These are phyloP conservation scores for Eucalyptus erythrocorys DNA, from an alignment of 345 rosid species.

Conservation along the genomic window DNA sequence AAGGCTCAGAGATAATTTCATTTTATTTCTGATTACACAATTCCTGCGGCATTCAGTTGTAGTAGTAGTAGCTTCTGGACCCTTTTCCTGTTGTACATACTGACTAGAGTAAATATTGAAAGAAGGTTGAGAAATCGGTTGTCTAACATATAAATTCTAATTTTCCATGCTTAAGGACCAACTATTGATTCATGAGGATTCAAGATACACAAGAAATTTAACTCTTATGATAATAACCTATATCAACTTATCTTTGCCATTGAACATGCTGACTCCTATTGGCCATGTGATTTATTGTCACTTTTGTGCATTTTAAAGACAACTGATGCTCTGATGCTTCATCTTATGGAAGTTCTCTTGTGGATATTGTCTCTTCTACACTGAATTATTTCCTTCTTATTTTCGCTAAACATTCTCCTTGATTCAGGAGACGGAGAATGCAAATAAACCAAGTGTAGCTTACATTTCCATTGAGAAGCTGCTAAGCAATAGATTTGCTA, in stretches of 20 bases:
- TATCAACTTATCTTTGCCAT: not conserved
- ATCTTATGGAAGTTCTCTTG: not conserved
- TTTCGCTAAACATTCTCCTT: not conserved
- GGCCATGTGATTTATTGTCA: not conserved
- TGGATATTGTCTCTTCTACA: not conserved
- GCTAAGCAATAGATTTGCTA: slow-evolving; percentile 72
- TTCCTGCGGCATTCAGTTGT: not conserved
- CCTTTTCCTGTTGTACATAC: not conserved
- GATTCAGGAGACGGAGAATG: slow-evolving; percentile 29
- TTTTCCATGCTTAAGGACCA: not conserved
- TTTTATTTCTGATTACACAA: not conserved
- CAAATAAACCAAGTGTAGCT: slow-evolving; percentile 17
- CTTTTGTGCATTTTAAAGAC: not conserved
- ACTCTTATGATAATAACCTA: not conserved
- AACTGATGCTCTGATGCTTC: not conserved
- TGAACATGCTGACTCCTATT: not conserved
- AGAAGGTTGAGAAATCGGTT: not conserved
- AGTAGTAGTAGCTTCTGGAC: not conserved
- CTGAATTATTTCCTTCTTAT: not conserved
- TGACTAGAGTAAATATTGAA: not conserved
- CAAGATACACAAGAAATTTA: not conserved
- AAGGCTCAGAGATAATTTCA: not conserved
- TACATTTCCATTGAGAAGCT: slow-evolving; percentile 51
- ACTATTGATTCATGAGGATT: not conserved
- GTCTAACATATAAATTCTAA: not conserved